Evolutionary conservation across 805 yeast species (phyloP).

Genomic region (Metschnikowia lachancei): DNA sequence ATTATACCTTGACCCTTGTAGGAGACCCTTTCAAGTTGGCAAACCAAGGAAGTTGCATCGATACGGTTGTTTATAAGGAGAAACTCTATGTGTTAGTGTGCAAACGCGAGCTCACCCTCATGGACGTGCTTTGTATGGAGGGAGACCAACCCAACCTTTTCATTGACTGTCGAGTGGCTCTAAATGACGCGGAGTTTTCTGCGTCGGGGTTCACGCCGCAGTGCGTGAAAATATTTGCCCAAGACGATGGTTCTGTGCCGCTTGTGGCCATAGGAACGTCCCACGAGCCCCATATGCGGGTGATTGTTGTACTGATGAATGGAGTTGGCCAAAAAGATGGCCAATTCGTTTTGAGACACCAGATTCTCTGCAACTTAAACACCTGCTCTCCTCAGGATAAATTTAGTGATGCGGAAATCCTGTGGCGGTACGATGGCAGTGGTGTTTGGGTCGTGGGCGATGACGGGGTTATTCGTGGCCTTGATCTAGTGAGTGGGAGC

Average conservation of each 20-base stretch:
- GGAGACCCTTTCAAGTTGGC: conserved; percentile 34
- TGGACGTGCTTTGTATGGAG: conserved; percentile 41
- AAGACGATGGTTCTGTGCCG: conserved; percentile 18
- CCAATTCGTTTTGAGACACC: conserved; percentile 19
- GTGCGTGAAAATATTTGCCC: conserved; percentile 29
- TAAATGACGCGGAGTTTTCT: conserved; percentile 72
- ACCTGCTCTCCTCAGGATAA: conserved; percentile 68
- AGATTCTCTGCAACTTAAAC: conserved; percentile 31
- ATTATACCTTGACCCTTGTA: conserved; percentile 8
- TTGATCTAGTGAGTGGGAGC: conserved; percentile 46
- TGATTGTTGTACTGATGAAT: conserved; percentile 54
- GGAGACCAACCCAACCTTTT: conserved; percentile 14
- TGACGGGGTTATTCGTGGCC: conserved; percentile 62
- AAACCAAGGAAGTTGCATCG: conserved; percentile 54
- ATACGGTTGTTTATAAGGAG: conserved; percentile 26
- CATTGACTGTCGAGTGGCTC: conserved; percentile 46
- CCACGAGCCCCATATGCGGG: conserved; percentile 73
- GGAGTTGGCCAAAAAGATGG: conserved; percentile 10
- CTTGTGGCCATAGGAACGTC: conserved; percentile 66
- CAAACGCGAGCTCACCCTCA: conserved; percentile 55
- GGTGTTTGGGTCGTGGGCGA: conserved; percentile 72
- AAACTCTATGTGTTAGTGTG: conserved; percentile 51
- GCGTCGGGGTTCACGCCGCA: conserved; percentile 62
- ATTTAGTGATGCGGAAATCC: conserved; percentile 50
- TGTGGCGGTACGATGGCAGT: conserved; percentile 40